Evolutionary conservation across 2,329 filamentous ascomycete species (phyloP).

Genomic region (Pseudogymnoascus sp.): DNA sequence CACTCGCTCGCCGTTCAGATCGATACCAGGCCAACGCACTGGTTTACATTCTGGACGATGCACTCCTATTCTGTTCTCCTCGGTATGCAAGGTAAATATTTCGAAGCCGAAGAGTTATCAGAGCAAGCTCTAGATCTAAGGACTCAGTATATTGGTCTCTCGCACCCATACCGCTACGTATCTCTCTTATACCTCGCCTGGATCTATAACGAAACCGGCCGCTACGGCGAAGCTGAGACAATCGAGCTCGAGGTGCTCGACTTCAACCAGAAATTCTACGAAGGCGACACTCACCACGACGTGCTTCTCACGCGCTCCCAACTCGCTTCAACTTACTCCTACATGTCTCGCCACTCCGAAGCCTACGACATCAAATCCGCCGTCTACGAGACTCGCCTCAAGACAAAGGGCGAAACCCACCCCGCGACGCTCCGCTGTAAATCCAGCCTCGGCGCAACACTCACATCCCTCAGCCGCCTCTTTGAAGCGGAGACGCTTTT

Average conservation of each 20-base stretch:
- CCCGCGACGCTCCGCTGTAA: not conserved
- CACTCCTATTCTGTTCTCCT: not conserved
- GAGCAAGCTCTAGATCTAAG: not conserved
- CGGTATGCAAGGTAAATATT: not conserved
- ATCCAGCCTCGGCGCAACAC: not conserved
- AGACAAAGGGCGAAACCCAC: not conserved
- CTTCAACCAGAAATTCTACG: not conserved
- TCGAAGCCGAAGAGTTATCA: not conserved
- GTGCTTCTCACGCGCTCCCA: not conserved
- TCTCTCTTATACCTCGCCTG: not conserved
- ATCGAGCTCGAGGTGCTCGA: not conserved
- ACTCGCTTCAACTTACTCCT: not conserved
- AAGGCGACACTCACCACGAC: not conserved
- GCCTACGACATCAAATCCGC: not conserved
- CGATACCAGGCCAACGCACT: not conserved
- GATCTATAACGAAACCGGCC: not conserved
- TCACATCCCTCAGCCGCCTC: not conserved
- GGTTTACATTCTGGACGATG: not conserved
- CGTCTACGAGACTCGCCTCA: not conserved
- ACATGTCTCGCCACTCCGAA: not conserved
- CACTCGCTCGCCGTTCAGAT: not conserved
- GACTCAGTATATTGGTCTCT: not conserved
- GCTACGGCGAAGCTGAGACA: not conserved
- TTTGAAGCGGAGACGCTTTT: not conserved
- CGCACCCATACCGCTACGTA: not conserved